These are phyloP conservation scores for Colletotrichum liriopes DNA, from an alignment of 2,329 filamentous ascomycete species.

Conservation along the genomic window DNA sequence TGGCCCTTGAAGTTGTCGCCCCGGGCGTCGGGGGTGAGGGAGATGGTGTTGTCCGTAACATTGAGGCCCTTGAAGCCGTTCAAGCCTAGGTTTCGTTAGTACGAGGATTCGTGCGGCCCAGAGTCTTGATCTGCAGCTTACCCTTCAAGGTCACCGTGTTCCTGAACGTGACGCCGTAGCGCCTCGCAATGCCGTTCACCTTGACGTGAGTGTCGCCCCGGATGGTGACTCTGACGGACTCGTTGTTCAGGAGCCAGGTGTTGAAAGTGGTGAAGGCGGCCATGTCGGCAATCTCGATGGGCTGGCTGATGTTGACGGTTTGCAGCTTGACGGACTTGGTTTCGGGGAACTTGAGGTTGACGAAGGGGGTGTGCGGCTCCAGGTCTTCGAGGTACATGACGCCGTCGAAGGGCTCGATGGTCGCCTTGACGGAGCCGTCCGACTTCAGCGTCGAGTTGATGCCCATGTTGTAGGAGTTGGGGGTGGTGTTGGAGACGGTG, in stretches of 20 bases:
- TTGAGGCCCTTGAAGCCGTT: conserved; percentile 71
- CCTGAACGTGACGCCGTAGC: conserved; percentile 68
- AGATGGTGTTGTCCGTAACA: conserved; percentile 67
- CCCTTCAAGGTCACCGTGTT: conserved; percentile 67
- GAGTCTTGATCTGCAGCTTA: conserved; percentile 29
- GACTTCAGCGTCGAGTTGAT: conserved; percentile 71
- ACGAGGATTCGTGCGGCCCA: neutral
- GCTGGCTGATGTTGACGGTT: conserved; percentile 67
- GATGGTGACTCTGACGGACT: conserved; percentile 66
- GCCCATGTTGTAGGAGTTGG: conserved; percentile 63
- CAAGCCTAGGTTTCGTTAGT: conserved; percentile 54
- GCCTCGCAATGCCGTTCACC: conserved; percentile 64
- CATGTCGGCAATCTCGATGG: conserved; percentile 62
- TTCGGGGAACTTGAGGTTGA: conserved; percentile 66
- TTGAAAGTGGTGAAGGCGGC: conserved; percentile 70
- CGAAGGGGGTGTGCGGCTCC: conserved; percentile 64
- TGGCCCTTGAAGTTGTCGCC: conserved; percentile 75
- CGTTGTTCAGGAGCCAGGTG: conserved; percentile 66
- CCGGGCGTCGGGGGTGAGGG: conserved; percentile 55
- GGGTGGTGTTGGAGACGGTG: conserved; percentile 62
- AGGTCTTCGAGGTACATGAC: conserved; percentile 70
- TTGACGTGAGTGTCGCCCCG: conserved; percentile 67
- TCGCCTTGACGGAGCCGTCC: conserved; percentile 67
- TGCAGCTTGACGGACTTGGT: conserved; percentile 65
- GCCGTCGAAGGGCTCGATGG: conserved; percentile 66